These are phyloP conservation scores for Simmondsia chinensis DNA, from an alignment of 148 eudicot species.

Conservation along the genomic window DNA sequence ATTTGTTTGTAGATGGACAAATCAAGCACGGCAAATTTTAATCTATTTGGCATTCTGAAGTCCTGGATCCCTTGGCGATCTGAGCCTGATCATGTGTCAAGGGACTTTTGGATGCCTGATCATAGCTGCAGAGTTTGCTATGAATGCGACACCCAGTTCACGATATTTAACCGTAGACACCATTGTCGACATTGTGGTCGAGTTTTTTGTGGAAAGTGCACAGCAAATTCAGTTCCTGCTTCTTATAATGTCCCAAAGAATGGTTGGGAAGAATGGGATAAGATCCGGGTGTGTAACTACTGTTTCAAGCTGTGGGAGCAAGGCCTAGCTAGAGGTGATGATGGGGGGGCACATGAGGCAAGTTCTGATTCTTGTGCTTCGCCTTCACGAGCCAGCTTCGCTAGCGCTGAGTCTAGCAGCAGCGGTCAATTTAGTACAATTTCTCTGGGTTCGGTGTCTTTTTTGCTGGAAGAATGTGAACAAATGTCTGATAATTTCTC, in stretches of 20 bases:
- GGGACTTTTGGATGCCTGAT: constrained; percentile 99
- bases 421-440: constrained; percentile 52
- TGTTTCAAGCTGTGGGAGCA: constrained; percentile 86
- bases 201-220: constrained; percentile 85
- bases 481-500: constrained; percentile 29
- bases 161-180: constrained; percentile 78
- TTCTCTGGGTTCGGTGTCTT: constrained; percentile 50
- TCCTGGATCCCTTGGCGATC: constrained; percentile 73
- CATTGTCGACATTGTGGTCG: constrained; percentile 95
- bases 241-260: constrained; percentile 21
- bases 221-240: constrained; percentile 69
- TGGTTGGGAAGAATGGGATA: constrained; percentile 47
- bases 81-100: constrained; percentile 60
- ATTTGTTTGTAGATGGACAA: constrained; percentile 55
- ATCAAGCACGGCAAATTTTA: constrained; percentile 25
- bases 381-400: constrained; percentile 46
- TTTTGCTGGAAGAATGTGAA: constrained; percentile 28
- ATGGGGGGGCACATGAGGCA: constrained; percentile 29
- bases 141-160: constrained; percentile 82
- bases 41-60: constrained; percentile 42
- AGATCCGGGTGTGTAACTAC: constrained; percentile 77
- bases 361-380: constrained; percentile 26
- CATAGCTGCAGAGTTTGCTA: constrained; percentile 89
- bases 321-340: constrained; percentile 32
- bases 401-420: constrained; percentile 52